Evolutionary conservation across 176 grass and related monocot species (phyloP), one percentile per base, ranked within the genome.

Genomic region (Oryza brachyantha): DNA sequence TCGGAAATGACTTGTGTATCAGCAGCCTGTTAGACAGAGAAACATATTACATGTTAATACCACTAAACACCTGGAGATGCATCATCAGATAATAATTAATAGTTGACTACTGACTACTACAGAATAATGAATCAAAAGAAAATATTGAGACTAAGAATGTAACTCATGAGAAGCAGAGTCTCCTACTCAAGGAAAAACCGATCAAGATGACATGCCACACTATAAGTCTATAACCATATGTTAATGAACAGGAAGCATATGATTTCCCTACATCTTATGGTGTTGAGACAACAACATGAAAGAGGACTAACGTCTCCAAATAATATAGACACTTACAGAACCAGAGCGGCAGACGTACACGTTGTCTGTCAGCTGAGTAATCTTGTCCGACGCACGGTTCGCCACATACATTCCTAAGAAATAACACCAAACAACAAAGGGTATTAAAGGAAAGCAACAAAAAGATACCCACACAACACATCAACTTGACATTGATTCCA

Each of bases 1-100:
- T 99, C 92, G 0, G 96, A 99, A 55, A 99, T 80, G 60, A 99
- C 45, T 88, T 99, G 92, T 37, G 92, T 92, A 81, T 95, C 96
- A 11, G 96, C 96, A 81, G 96, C 96, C 96, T 99, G 70, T 27
- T 59, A 66, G 8, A 78, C 40, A 80, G 85, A 13, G 5, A 75
- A 78, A 40, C n/a, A 61, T 58, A 16, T 14, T 63, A 87, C 14
- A 73, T 36, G 10, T 68, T 6, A 21, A 54, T 72, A 16, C 45
- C 74, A 32, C 13, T 19, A 2, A 16, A 21, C n/a, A 0, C 5
- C 1, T 73, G 14, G 48, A 64, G 29, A 74, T 48, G 13, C 17
- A 17, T 73, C 34, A 29, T 27, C 28, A 13, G 37, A 37, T 42
- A 25, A 16, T 29, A 60, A n/a, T 55, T 55, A 40, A 37, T 57